Base-by-base conservation (phyloP, 2,329 filamentous ascomycete genomes). In the Trichoderma gracile region DNA sequence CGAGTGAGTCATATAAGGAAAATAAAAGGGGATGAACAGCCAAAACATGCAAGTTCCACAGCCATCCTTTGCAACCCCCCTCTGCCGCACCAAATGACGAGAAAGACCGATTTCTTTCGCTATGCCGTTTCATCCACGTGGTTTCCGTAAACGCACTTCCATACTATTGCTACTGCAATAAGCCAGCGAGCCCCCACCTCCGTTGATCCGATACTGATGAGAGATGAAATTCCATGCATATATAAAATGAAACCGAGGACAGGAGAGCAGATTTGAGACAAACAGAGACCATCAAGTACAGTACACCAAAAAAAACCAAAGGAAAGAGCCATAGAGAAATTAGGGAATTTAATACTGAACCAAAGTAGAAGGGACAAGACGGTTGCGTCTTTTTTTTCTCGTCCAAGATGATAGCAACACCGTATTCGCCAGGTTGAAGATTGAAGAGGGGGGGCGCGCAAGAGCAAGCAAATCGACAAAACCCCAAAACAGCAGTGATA, bases 251-350 rank as follows among this genome's bases (percentile, higher is more conserved):
- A 30, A 30, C 27, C 19, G 58, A 47, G 23, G 17, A n/a, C 43
- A 46, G 8, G 33, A 62, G 49, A 50, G 46, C 25, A 21, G 33
- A 54, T 14, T 14, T 46, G 23, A 45, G 52, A 49, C 57, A 57
- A 65, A 62, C 15, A 66, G 67, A 67, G 57, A 66, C 67, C 64
- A 52, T 58, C 17, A 66, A 59, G 54, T 70, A 68, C 67, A 69
- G 66, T 69, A 69, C 67, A 72, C 57, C 50, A 66, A 57, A 46
- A 46, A n/a, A n/a, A n/a, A n/a, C n/a, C 61, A 59, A 66, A 38
- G 33, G 12, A 10, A 42, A 52, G 50, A 47, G 57, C 17, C 50
- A 63, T n/a, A 40, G 33, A 55, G 27, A 67, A 56, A 55, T 62
- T 54, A 53, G 49, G 40, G 42, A 62, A 54, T 25, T 45, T 54